A percentile compares a stretch with the other conserved stretches of the same genome.
Evolutionary conservation across 805 yeast genomes (phyloP).

Genomic region (Tetrapisispora taiwanensis): DNA sequence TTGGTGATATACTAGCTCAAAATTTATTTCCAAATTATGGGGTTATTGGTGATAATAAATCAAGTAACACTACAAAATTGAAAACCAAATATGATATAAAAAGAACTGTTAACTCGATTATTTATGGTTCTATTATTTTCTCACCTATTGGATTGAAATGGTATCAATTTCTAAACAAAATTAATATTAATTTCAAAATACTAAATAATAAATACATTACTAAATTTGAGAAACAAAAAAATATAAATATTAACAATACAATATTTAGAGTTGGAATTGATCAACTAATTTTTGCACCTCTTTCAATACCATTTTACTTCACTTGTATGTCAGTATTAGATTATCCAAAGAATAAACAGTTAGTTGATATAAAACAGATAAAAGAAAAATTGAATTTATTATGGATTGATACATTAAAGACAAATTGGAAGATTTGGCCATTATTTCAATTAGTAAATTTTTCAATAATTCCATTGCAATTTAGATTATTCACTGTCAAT

Average conservation of each 20-base stretch:
- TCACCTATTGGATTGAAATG: constrained; percentile 68
- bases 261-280: constrained; percentile 51
- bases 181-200: neutral
- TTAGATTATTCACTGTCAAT: constrained; percentile 60
- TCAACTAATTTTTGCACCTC: constrained; percentile 69
- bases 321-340: constrained; percentile 60
- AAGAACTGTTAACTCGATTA: constrained; percentile 52
- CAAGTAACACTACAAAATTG: neutral
- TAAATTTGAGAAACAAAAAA: neutral
- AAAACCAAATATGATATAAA: neutral
- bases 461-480: constrained; percentile 60
- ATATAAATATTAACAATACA: constrained; percentile 25
- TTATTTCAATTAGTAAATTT: constrained; percentile 72
- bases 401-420: constrained; percentile 55
- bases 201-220: neutral
- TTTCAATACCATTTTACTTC: constrained; percentile 65
- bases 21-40: constrained; percentile 30
- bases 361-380: constrained; percentile 26
- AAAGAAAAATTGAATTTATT: constrained; percentile 37
- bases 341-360: constrained; percentile 27
- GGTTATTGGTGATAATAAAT: neutral
- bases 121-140: constrained; percentile 65
- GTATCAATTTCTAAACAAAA: constrained; percentile 43
- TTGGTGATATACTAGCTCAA: constrained; percentile 74
- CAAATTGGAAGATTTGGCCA: constrained; percentile 91